Base-by-base conservation (phyloP, 2,329 filamentous ascomycete genomes). In the Alternaria triticina region DNA sequence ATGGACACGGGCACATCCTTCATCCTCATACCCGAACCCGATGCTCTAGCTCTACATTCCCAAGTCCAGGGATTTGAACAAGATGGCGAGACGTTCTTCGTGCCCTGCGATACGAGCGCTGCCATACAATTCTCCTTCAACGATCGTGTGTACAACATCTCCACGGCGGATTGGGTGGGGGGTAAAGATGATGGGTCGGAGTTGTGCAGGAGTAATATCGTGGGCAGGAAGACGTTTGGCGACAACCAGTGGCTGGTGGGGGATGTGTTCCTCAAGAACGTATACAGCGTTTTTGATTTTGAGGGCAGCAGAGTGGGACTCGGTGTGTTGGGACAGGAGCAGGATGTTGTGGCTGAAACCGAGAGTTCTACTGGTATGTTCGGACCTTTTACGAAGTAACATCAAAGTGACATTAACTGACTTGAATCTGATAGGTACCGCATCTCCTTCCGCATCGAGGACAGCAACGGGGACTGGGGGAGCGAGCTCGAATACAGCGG, bases 1-100 rank as follows among this genome's bases (percentile, higher is more conserved):
- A 90, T 97, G 69, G 94, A 97, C 79, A 94, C 92, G 0, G 93
- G 93, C 54, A 96, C 93, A 0, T 92, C 90, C 0, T 96, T 90
- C 76, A 87, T 93, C 27, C 89, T 97, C 67, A 88, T 92, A 6
- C 91, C 93, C 1, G 80, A 84, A 1, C 81, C 82, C 3, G 89
- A 94, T 71, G 91, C 93, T 2, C 83, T 86, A 47, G 83, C 85
- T 10, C 75, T 97, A 7, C 92, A 96, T 80, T 82, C 84, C 30
- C 80, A 88, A 28, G 89, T 97, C 36, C 87, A 90, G 0, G 89
- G 86, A 12, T 88, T 89, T 2, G 78, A 80, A 25, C 83, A 82
- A 6, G 82, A 88, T 40, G 88, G 86, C 13, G 83, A 87, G 55
- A 89, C 88, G 2, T 97, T 88, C 75, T 86, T 84, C 4, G 86